A percentile compares a stretch with the other conserved stretches of the same genome.
Evolutionary conservation across 1,284 basidiomycete genomes (phyloP).

Genomic region (Pseudozyma thailandica): DNA sequence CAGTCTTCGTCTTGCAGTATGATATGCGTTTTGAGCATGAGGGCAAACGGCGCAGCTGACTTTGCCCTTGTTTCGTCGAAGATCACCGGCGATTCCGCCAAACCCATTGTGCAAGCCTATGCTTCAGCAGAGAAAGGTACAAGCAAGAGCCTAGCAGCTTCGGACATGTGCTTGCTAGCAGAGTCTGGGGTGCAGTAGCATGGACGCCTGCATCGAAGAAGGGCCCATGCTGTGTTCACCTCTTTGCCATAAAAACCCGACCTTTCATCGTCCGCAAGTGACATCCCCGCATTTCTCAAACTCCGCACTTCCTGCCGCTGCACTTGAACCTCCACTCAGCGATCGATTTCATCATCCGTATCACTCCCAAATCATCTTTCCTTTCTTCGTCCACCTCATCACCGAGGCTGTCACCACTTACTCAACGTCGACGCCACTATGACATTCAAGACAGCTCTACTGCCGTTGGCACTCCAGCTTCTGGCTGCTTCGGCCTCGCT

Average conservation of each 20-base stretch:
- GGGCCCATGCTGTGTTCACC: neutral
- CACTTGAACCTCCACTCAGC: conserved; percentile 8
- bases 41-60: too few species aligned
- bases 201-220: conserved; percentile 1
- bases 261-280: too few species aligned
- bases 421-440: conserved; percentile 2
- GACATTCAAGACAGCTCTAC: conserved; percentile 16
- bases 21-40: neutral
- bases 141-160: neutral
- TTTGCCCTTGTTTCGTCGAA: neutral
- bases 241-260: conserved; percentile 22
- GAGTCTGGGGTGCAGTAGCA: too few species aligned
- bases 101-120: too few species aligned
- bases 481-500: conserved; percentile 21
- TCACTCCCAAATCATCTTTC: neutral
- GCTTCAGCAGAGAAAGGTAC: neutral
- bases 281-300: too few species aligned
- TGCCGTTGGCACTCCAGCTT: conserved; percentile 41
- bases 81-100: too few species aligned
- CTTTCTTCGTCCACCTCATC: conserved; percentile 4
- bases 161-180: too few species aligned
- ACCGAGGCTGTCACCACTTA: neutral
- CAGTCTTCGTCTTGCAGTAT: too few species aligned
- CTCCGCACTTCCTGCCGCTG: too few species aligned
- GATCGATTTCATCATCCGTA: neutral